Evolutionary conservation across 768 basidiomycete species (phyloP).

Genomic region (Rhizopogon vesiculosus): DNA sequence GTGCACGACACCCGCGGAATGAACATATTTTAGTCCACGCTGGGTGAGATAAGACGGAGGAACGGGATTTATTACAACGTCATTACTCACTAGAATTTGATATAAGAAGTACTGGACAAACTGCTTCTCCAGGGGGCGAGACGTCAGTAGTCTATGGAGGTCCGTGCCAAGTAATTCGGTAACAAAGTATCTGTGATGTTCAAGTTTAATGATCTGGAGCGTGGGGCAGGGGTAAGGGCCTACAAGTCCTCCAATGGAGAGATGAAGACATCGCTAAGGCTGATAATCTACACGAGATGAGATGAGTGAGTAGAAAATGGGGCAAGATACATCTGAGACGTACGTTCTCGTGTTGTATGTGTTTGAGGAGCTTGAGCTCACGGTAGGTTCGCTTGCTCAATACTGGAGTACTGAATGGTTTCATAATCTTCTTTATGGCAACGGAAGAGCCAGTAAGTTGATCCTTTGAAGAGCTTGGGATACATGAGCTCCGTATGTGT

Average conservation of each 20-base stretch:
- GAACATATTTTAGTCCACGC: slow-evolving; percentile 99
- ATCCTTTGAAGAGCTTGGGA: slow-evolving; percentile 81
- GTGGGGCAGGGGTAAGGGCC: slow-evolving; percentile 24
- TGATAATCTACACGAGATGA: slow-evolving; percentile 73
- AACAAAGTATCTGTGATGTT: slow-evolving; percentile 81
- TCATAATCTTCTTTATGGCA: slow-evolving; percentile 99
- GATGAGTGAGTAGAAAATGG: not conserved
- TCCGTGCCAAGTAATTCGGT: slow-evolving; percentile 98
- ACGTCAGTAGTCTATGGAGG: slow-evolving; percentile 93
- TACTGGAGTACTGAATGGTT: slow-evolving; percentile 99
- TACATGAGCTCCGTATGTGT: slow-evolving; percentile 7
- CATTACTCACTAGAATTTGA: slow-evolving; percentile 80
- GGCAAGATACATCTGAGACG: slow-evolving; percentile 21
- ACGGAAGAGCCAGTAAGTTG: slow-evolving; percentile 91
- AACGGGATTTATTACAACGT: not conserved
- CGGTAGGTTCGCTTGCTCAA: slow-evolving; percentile 96
- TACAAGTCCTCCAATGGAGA: slow-evolving; percentile 98
- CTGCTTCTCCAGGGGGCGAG: slow-evolving; percentile 96
- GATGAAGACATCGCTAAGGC: slow-evolving; percentile 97
- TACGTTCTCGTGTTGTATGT: slow-evolving; percentile 98
- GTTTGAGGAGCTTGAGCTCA: slow-evolving; percentile 96
- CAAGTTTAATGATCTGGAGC: not conserved
- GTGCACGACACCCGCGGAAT: slow-evolving; percentile 98
- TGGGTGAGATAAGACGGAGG: slow-evolving; percentile 24
- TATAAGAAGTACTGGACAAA: slow-evolving; percentile 99